Conservation (phyloP, 208 protist species). For the Angomonas deanei region DNA sequence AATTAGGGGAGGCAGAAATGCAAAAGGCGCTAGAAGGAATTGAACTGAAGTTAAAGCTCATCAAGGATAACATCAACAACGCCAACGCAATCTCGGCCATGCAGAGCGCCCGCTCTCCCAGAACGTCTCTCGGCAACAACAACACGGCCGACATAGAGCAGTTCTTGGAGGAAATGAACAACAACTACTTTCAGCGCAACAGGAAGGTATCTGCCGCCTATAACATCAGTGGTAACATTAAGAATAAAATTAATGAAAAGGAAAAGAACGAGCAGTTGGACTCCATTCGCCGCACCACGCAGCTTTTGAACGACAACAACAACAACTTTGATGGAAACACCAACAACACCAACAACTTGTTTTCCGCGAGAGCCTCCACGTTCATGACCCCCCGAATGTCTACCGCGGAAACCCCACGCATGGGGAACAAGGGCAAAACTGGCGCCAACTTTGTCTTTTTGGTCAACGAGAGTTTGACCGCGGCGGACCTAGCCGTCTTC, state of each 20-base stretch:
- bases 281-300: neutral
- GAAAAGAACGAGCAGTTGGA: neutral
- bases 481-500: constrained; percentile 50
- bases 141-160: constrained; percentile 2
- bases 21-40: constrained; percentile 8
- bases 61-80: constrained; percentile 12
- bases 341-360: constrained; percentile 17
- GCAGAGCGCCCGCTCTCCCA: neutral
- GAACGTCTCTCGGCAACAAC: neutral
- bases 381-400: constrained; percentile 15
- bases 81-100: neutral
- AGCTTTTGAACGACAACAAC: neutral
- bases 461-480: constrained; percentile 67
- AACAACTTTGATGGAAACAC: neutral
- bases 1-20: constrained; percentile 11
- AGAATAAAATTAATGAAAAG: neutral
- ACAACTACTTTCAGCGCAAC: neutral
- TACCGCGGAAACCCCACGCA: neutral
- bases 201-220: neutral
- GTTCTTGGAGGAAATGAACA: constrained; percentile 1
- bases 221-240: neutral
- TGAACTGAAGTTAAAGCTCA: neutral
- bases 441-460: constrained; percentile 26
- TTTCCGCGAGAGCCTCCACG: constrained; percentile 3
- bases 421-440: neutral